Evolutionary conservation across 1,284 basidiomycete species (phyloP), one percentile per base, ranked within the genome.

Genomic region (Leccinum ponderosum): DNA sequence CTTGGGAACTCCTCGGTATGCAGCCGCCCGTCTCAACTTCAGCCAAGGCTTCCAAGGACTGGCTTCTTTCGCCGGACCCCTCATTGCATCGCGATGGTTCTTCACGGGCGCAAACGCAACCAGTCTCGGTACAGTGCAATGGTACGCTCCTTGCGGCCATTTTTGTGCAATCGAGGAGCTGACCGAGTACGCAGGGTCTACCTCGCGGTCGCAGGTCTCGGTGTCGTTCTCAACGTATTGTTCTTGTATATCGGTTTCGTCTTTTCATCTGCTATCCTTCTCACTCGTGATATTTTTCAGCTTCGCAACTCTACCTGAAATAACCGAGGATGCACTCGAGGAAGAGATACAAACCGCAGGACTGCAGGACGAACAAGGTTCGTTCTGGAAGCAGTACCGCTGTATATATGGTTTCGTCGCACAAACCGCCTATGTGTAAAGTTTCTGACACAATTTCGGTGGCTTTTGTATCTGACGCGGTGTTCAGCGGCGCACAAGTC

Each of bases 31-130:
- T 50, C 81, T 94, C 39, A 91, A 93, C 71, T 89, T 93, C 71
- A 90, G 88, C 56, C 92, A 94, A 76, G 88, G 89, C 2, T 93
- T 91, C 78, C 90, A 93, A 73, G 90, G 91, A 54, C 79, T 93
- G 42, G 91, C 90, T 0, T 86, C 86, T 0, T 91, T 94, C 69
- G 81, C 88, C 27, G 92, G 92, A 0, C 92, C 92, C 31, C 82
- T 93, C 66, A 94, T 93, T 68, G 91, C 90, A 22, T 86, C 87
- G 15, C 77, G 80, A 48, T 91, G 86, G 80, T 93, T 93, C 78
- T 91, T 91, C 80, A 77, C 75, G 6, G 89, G 83, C 2, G 81
- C 76, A 57, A 87, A 91, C 71, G 81, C 81, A 4, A 81, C 77
- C 51, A 80, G 79, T 35, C 81, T 93, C 37, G 84, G 83, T 65